Base-by-base conservation (phyloP, 352 stramenopile species). In the Globisporangium canariense region DNA sequence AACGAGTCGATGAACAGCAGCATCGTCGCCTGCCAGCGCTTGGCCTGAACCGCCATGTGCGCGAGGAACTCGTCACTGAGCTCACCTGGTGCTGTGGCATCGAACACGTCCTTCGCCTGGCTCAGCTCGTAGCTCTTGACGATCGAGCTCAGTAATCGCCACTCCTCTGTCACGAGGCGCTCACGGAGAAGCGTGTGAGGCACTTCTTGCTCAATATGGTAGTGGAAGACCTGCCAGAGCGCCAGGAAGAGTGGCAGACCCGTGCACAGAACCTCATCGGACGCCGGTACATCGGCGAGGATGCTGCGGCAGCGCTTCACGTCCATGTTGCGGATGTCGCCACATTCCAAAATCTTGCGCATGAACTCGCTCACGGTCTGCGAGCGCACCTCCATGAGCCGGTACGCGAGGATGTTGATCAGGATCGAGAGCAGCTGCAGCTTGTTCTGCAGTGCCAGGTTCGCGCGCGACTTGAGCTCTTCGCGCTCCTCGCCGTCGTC, bases 181-280 rank as follows among this genome's bases (percentile, higher is more conserved):
- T 81, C 55, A n/a, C 76, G 81, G 18, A 92, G 74, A 34, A 86
- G 65, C 56, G 82, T 67, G 61, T 83, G 70, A 14, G 79, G 68
- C 18, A 94, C 82, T 59, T 94, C 86, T 66, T 94, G 86, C 57
- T 94, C 86, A 16, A 94, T 79, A 69, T 92, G 86, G 71, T 94
- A 94, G 56, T 93, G 81, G 46, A 94, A 77, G 50, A 93, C 84
- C 58, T 94, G 82, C 75, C 80, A 91, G 32, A 94, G 67, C 47
- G 86, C 77, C 20, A 94, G 64, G 46, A 94, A 87, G 30, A 94
- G 69, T 16, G 86, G 83, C 30, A 94, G 75, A 1, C 86, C 86
- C 3, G 81, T 91, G 47, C 74, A 77, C 38, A 94, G 70, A 22
- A 90, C 67, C 25, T 91, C 81, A 55, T 92, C 82, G 34, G 64